Base-by-base conservation (phyloP, 768 basidiomycete species). In the Suillus discolor region DNA sequence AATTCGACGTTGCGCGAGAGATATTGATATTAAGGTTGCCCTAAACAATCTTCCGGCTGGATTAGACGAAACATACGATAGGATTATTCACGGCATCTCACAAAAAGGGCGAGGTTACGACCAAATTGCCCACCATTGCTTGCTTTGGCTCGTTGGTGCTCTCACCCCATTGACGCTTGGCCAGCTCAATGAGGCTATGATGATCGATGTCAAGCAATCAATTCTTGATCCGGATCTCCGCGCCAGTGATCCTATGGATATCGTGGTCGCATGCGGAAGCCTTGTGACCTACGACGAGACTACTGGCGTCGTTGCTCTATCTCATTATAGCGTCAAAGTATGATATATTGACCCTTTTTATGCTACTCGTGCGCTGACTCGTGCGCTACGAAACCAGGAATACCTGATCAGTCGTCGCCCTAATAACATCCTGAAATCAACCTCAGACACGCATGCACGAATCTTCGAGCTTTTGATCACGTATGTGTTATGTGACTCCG, bases 21-120 rank as follows among this genome's bases (percentile, higher is more conserved):
- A 31, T 7, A 31, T 31, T 6, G 31, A 31, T 6, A 31, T 31
- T 1, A 31, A 31, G 31, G 6, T 6, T 1, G 31, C 53, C 2
- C 65, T 70, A 2, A 11, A 64, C 20, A 62, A 61, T 15, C 70
- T 70, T 18, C 69, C 69, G 1, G 61, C 45, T 20, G 69, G 71
- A 31, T 28, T 72, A 8, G 65, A 74, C 28, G 72, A 72, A 49
- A 72, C 72, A 0, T 70, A 72, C 15, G 59, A 69, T 16, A 65
- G 72, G 11, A 73, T 72, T 25, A 64, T 73, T 5, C 34, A 60
- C 15, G 54, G 44, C 3, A 65, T 74, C 0, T 62, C 68, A 28
- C 45, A 39, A 4, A 38, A 15, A 6, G 55, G 44, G 12, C 11
- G 8, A 15, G 45, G 28, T 13, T 28, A 62, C 13, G 34, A 16